phyloP scores from a whole-genome alignment of 768 basidiomycete species.

The Pleurotus citrinopileatus region DNA sequence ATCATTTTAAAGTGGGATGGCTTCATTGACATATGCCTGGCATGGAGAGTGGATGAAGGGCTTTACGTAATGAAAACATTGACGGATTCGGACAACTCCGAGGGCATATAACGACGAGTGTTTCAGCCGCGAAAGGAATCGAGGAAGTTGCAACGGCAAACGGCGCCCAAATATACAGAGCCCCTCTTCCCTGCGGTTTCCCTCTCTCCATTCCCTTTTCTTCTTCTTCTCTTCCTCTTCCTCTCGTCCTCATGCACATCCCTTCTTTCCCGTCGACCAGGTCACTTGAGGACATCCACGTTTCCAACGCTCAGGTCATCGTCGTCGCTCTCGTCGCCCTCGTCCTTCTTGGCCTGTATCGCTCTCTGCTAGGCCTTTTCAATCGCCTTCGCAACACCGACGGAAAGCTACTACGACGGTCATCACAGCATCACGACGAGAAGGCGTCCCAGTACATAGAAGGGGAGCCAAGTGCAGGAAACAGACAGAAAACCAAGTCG shows the following conservation, averaged over 20 bases:
- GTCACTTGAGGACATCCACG: slow-evolving; percentile 9
- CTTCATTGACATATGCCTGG: not conserved
- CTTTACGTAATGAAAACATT: not conserved
- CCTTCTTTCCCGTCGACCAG: slow-evolving; percentile 10
- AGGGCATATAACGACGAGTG: slow-evolving; percentile 6
- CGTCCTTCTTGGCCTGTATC: slow-evolving; percentile 18
- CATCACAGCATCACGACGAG: slow-evolving; percentile 13
- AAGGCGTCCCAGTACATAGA: slow-evolving; percentile 14
- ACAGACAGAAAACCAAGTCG: slow-evolving; percentile 13
- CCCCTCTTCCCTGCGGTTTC: slow-evolving; percentile 1
- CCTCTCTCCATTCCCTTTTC: not conserved
- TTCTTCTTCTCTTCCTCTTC: not conserved
- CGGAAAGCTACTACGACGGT: slow-evolving; percentile 10
- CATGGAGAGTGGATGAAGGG: not conserved
- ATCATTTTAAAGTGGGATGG: not conserved
- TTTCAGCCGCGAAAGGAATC: not conserved
- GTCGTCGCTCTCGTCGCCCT: slow-evolving; percentile 25
- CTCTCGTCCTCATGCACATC: slow-evolving; percentile 5
- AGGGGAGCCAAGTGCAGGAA: not conserved
- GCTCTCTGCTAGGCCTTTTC: slow-evolving; percentile 14
- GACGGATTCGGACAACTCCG: slow-evolving; percentile 6
- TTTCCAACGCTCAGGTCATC: slow-evolving; percentile 9
- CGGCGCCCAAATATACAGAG: not conserved
- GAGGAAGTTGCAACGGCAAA: no score
- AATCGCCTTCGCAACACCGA: slow-evolving; percentile 10